Percentiles rank a stretch among this genome's conserved stretches.
These are phyloP conservation scores for Eleusine indica DNA, from an alignment of 176 grass and related monocot species.

Conservation along the genomic window DNA sequence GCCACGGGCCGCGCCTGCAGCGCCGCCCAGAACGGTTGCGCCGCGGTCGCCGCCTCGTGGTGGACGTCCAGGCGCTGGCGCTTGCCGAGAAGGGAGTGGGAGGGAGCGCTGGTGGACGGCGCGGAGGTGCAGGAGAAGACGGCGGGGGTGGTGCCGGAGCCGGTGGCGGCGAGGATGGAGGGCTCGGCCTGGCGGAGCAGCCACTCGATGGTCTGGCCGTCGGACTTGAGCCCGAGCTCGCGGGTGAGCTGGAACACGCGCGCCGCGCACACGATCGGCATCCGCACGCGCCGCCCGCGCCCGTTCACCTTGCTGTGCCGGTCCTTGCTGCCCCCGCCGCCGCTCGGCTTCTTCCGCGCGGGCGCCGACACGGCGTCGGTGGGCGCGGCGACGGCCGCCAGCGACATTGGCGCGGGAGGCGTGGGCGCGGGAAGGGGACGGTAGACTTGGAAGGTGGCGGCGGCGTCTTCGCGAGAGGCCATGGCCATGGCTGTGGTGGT, in stretches of 20 bases:
- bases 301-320: constrained; percentile 96
- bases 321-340: constrained; percentile 61
- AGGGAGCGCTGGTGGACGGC: constrained; percentile 28
- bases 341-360: constrained; percentile 24
- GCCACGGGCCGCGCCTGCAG: constrained; percentile 46
- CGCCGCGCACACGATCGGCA: constrained; percentile 96
- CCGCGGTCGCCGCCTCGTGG: neutral
- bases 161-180: constrained; percentile 90
- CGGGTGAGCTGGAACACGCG: constrained; percentile 94
- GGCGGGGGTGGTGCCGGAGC: constrained; percentile 77
- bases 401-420: constrained; percentile 3
- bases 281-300: constrained; percentile 84
- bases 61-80: constrained; percentile 36
- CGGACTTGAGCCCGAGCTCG: constrained; percentile 94
- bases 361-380: neutral
- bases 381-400: neutral
- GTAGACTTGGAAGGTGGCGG: constrained; percentile 51
- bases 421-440: constrained; percentile 36
- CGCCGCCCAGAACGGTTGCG: constrained; percentile 48
- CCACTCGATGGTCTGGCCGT: constrained; percentile 96
- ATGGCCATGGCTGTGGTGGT: constrained; percentile 10
- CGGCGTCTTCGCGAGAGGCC: constrained; percentile 41
- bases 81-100: constrained; percentile 46
- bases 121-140: constrained; percentile 66
- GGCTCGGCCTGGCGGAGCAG: constrained; percentile 92